Base-by-base conservation (phyloP, 805 yeast species). In the Myxozyma lipomycoides region DNA sequence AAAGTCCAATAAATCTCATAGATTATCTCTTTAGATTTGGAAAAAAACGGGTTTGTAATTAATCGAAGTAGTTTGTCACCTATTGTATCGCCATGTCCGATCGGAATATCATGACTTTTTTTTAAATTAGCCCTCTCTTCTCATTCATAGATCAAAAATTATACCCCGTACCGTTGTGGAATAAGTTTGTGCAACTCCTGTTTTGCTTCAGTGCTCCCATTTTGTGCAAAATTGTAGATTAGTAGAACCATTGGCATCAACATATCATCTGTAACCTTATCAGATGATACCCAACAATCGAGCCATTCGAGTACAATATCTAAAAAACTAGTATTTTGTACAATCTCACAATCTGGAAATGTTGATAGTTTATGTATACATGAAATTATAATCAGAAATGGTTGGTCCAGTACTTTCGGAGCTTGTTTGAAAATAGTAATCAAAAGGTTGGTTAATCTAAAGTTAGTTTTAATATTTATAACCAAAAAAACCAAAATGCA, bases 1-100 rank as follows among this genome's bases (percentile, higher is more conserved):
- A 52, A 49, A 7, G 48, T 55, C 60, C 63, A 64, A 37, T 62
- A 46, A 5, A 61, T 46, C 28, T 59, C 62, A 43, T 49, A 52
- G 19, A 60, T 41, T 9, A 60, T 38, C 28, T 61, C 56, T 22
- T 52, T 43, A 17, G 48, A 40, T 25, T 56, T 57, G 25, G 49
- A 41, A 28, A 56, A 43, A 15, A 43, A 38, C 2, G 64, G 59
- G 38, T 57, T 57, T 12, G 49, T 49, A 7, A 55, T 48, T 17
- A 59, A 46, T 42, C 46, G 59, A 7, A 63, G 53, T 18, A 63
- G 51, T n/a, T 43, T 28, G 25, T 62, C 47, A 21, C 56, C 51
- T 4, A 62, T 40, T 3, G 61, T 43, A 10, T 56, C 45, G 2
- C 59, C 32, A 25, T 48, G 24, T 3, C 64, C 65, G n/a, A 63